Base-by-base conservation (phyloP, 345 rosid genomes). In the Eucalyptus coolabah region DNA sequence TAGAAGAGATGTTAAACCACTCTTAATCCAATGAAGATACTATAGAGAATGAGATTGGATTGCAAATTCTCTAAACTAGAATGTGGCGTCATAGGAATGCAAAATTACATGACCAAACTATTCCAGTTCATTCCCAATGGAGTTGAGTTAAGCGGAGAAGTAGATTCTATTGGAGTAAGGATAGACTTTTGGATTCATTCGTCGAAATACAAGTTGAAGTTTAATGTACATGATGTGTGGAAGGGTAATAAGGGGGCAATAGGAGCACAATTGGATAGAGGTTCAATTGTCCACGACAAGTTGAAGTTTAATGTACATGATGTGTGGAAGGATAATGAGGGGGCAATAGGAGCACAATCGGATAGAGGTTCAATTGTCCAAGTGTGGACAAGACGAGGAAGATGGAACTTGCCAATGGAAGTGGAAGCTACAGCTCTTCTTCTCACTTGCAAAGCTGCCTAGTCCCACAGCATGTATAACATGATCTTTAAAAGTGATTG, bases 101-200 rank as follows among this genome's bases (percentile, higher is more conserved):
- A 60, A 1, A 28, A 28, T 60, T 28, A 28, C 0, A 0, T 28
- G 4, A 60, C 30, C 32, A 60, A 28, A 60, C 16, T 28, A 60
- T 26, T 60, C 32, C 0, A 28, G 2, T 60, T 60, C 32, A 26
- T 60, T 26, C 32, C 32, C 1, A 26, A 1, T 0, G 5, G 14
- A 60, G 67, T 26, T 60, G 67, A 60, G 30, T 60, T 26, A 60
- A 26, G 16, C 0, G 1, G 0, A 28, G 67, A 60, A 60, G 67
- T 12, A 60, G 67, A 60, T 60, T 60, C 67, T 60, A 60, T 0
- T 6, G 67, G 32, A 0, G 0, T 60, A 60, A 60, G 67, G 1
- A 60, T 0, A 60, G 0, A 28, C 32, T 28, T 1, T 60, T 60
- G 67, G 67, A 60, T 60, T 28, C 0, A 0, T 60, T 1, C 8